phyloP scores from a whole-genome alignment of 1,139 yeast genomes.

The Hemisphaericaspora xylanilytica region DNA sequence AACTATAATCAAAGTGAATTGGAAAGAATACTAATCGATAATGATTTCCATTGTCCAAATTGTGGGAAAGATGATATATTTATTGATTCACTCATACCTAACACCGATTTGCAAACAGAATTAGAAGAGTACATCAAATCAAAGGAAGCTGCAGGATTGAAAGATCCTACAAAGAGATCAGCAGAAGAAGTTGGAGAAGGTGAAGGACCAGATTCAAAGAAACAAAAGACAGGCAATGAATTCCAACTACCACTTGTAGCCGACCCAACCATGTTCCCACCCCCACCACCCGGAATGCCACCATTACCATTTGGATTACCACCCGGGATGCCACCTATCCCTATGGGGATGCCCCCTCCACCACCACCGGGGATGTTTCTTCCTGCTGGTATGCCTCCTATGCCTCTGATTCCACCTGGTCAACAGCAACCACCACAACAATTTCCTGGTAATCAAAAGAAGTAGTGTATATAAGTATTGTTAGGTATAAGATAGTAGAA shows the following conservation, averaged over 20 bases:
- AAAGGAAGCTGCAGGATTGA: conserved; percentile 42
- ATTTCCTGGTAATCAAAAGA: conserved; percentile 4
- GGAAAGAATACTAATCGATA: conserved; percentile 73
- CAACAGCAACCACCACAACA: conserved; percentile 1
- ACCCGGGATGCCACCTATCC: conserved; percentile 7
- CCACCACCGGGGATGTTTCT: conserved; percentile 19
- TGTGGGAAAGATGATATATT: conserved; percentile 74
- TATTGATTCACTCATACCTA: conserved; percentile 67
- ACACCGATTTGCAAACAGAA: conserved; percentile 54
- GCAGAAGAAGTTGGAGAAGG: conserved; percentile 21
- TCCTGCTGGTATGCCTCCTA: conserved; percentile 22
- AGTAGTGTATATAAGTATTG: neutral
- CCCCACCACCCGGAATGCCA: conserved; percentile 16
- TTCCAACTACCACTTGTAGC: conserved; percentile 11
- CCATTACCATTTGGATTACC: conserved; percentile 19
- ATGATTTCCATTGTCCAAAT: conserved; percentile 88
- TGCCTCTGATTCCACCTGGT: conserved; percentile 18
- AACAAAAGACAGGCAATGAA: conserved; percentile 19
- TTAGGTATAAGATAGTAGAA: too few species aligned
- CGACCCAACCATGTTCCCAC: conserved; percentile 20
- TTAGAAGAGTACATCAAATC: conserved; percentile 52
- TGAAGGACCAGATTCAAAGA: conserved; percentile 28
- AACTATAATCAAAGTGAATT: conserved; percentile 44
- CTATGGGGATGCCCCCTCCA: conserved; percentile 19
- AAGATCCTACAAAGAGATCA: conserved; percentile 35